Conservation (phyloP, 257 asterid species). For the Fraxinus quadrangulata region DNA sequence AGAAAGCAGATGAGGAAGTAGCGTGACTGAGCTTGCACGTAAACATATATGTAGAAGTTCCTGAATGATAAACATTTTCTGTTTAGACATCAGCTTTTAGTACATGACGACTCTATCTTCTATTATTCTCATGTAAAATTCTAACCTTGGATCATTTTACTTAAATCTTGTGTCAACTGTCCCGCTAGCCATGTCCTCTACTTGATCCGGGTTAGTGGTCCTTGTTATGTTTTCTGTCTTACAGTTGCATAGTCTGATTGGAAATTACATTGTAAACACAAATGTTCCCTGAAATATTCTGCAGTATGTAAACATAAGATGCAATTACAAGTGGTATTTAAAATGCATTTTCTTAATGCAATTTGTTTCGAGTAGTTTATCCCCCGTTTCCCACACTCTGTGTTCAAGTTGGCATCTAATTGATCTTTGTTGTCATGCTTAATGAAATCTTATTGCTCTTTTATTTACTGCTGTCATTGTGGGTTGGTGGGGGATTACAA, state of each 20-base stretch:
- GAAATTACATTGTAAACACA: not conserved
- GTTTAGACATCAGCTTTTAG: not conserved
- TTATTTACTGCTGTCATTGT: not conserved
- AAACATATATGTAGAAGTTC: not conserved
- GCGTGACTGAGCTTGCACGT: constrained; percentile 17
- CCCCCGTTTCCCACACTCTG: not conserved
- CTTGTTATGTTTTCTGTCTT: not conserved
- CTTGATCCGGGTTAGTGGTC: not conserved
- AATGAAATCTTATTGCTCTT: too few species aligned
- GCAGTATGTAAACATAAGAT: not conserved
- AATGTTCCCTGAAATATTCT: not conserved
- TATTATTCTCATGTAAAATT: not conserved
- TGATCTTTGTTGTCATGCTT: not conserved
- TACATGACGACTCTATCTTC: not conserved
- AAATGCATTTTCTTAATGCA: too few species aligned
- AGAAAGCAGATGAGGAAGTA: constrained; percentile 36
- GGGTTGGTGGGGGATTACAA: too few species aligned
- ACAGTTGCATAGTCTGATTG: not conserved
- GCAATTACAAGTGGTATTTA: not conserved
- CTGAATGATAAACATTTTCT: not conserved
- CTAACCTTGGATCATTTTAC: not conserved
- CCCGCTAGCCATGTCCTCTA: not conserved
- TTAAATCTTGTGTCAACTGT: not conserved
- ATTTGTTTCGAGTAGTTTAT: not conserved
- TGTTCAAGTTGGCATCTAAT: not conserved